These are phyloP conservation scores for Hypoxylon crocopeplum DNA, from an alignment of 495 filamentous ascomycete genomes.

Conservation along the genomic window DNA sequence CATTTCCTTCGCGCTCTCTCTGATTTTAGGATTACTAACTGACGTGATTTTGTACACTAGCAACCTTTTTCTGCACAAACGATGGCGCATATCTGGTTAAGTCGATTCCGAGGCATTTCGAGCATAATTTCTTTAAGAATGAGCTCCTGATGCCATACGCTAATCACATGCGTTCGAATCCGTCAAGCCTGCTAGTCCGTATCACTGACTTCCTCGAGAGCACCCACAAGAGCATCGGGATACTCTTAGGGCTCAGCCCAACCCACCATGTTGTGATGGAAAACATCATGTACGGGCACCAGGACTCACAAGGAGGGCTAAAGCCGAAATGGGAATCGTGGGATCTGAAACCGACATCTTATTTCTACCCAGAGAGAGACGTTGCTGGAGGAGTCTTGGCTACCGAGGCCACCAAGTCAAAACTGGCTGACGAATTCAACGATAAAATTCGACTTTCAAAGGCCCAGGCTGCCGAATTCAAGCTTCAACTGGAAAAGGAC, in stretches of 20 bases:
- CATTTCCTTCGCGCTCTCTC: no score
- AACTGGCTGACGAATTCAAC: conserved; percentile 67
- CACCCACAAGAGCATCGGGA: conserved; percentile 60
- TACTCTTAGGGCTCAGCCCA: conserved; percentile 60
- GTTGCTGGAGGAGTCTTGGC: conserved; percentile 64
- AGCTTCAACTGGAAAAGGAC: conserved; percentile 58
- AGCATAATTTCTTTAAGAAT: conserved; percentile 70
- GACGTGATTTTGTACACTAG: no score
- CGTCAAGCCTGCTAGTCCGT: conserved; percentile 66
- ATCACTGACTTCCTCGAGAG: conserved; percentile 71
- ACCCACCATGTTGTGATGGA: conserved; percentile 78
- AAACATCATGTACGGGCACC: conserved; percentile 65
- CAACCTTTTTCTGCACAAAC: conserved; percentile 72
- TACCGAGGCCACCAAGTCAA: conserved; percentile 62
- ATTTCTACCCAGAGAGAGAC: conserved; percentile 76
- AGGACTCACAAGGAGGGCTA: conserved; percentile 44
- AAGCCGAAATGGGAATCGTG: conserved; percentile 67
- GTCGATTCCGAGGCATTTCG: conserved; percentile 68
- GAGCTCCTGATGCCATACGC: conserved; percentile 67
- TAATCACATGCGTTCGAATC: conserved; percentile 63
- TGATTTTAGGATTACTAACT: no score
- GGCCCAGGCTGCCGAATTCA: conserved; percentile 59
- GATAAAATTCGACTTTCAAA: conserved; percentile 65
- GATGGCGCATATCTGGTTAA: conserved; percentile 70
- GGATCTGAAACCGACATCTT: conserved; percentile 73